A percentile compares a stretch with the other conserved stretches of the same genome.
Evolutionary conservation across 2,329 filamentous ascomycete species (phyloP).

Genomic region (Fusarium globosum): DNA sequence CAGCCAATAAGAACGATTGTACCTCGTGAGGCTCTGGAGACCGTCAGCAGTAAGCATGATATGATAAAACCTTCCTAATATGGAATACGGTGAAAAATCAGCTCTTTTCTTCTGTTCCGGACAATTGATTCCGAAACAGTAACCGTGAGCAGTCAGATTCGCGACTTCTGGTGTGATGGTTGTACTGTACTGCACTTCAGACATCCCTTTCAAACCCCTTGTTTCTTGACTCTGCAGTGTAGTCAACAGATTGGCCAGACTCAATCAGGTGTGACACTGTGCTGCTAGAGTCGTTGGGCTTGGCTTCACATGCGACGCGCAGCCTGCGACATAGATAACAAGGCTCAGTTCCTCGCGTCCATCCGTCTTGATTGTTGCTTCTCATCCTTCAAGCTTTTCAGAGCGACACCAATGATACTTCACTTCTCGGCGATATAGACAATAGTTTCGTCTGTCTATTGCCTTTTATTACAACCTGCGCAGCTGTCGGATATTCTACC

Average conservation of each 20-base stretch:
- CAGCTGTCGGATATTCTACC: not conserved
- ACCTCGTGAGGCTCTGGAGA: not conserved
- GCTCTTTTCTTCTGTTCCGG: not conserved
- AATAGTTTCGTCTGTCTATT: too few species aligned
- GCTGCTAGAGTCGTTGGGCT: not conserved
- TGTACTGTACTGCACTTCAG: not conserved
- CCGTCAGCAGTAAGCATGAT: not conserved
- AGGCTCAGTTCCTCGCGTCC: not conserved
- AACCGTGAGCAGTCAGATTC: not conserved
- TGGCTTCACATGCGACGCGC: fast-evolving
- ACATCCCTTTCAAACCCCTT: not conserved
- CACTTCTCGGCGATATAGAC: not conserved
- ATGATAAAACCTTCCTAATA: not conserved
- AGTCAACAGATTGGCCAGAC: not conserved
- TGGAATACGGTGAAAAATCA: not conserved
- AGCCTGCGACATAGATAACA: not conserved
- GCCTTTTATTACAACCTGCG: too few species aligned
- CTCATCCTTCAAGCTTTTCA: not conserved
- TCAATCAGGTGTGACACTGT: not conserved
- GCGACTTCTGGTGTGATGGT: not conserved
- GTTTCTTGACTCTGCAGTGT: not conserved
- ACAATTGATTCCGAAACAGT: not conserved
- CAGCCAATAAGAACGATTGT: not conserved
- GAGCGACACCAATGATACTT: not conserved
- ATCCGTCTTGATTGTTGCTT: fast-evolving